Base-by-base conservation (phyloP, 1,139 yeast species). In the Suhomyces atakaporum region DNA sequence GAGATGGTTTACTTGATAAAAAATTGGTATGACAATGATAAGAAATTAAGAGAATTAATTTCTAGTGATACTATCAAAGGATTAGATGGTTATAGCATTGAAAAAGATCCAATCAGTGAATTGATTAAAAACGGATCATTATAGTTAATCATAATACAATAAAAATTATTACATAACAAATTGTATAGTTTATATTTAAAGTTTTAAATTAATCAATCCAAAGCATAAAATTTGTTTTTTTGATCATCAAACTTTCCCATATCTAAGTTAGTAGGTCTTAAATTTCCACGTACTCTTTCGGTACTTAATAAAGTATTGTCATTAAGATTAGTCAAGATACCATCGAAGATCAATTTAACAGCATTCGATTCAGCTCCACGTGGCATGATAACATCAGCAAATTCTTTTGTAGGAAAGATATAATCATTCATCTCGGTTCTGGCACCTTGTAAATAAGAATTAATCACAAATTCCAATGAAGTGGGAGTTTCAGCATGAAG, bases 361-460 rank as follows among this genome's bases (percentile, higher is more conserved):
- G 94, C 90, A 31, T 74, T 69, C 18, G 71, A 63, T 32, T 78
- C 81, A 3, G 84, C 81, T 1, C 88, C 89, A 34, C 82, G 68
- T 3, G 96, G 96, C 53, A 89, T 70, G 28, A 89, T 78, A 11
- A 88, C 79, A 56, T 89, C 96, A 2, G 96, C 95, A 43, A 66
- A 73, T 42, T 81, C 81, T 57, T 84, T 84, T 2, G 96, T 87
- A 22, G 86, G 88, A 30, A 74, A 74, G 10, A 89, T 82, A 54
- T 74, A 85, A 46, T 81, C 77, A 44, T 72, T 76, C 84, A 84
- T 85, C 53, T 89, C 96, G 3, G 81, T 77, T 40, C 95, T 72
- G n/a, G 89, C 77, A 9, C 72, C 66, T 31, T 73, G 75, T 46
- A 89, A 58, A 55, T 89, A 89, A 20, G 72, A 54, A 40, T 76